Base-by-base conservation (phyloP, 768 basidiomycete species). In the Mycena galopus region DNA sequence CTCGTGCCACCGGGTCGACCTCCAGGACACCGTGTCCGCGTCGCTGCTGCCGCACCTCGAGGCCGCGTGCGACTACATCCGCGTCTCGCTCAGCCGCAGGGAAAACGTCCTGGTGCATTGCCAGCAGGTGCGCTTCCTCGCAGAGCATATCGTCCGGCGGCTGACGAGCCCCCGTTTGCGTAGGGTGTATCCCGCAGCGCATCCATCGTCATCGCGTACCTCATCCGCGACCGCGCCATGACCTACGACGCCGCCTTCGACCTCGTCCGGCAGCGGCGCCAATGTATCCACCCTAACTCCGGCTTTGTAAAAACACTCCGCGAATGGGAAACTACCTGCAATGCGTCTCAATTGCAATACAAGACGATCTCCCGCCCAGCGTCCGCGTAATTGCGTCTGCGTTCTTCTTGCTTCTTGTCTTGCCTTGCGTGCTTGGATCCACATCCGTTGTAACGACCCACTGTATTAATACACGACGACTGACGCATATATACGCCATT, bases 171-270 rank as follows among this genome's bases (percentile, higher is more conserved):
- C n/a, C n/a, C n/a, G n/a, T n/a, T n/a, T 5, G 39, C 39, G 33
- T 35, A 89, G 88, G 88, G 88, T 74, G 81, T 89, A 59, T 89
- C 88, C 37, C 86, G 88, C 77, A 86, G 86, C 55, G 82, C 88
- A 19, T 85, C 88, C 29, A 86, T 89, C 79, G 87, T 89, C 69
- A 89, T 89, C 71, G 88, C 88, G 71, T 89, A 88, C 79, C 86
- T 89, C 78, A 89, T 89, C 74, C 83, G 84, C 75, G 81, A 86
- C 37, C 85, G 84, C 66, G 84, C 83, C 64, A 86, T 89, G 86
- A 80, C 85, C 29, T 89, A 87, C 75, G 88, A 89, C 72, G 79
- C 84, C 42, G 88, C 88, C 19, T 75, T 82, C 64, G 82, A 83
- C 8, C 82, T 87, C 75, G 87, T 88, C 69, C 83, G 83, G 73